phyloP scores from a whole-genome alignment of 1,139 yeast species.

The Pichia sp. region DNA sequence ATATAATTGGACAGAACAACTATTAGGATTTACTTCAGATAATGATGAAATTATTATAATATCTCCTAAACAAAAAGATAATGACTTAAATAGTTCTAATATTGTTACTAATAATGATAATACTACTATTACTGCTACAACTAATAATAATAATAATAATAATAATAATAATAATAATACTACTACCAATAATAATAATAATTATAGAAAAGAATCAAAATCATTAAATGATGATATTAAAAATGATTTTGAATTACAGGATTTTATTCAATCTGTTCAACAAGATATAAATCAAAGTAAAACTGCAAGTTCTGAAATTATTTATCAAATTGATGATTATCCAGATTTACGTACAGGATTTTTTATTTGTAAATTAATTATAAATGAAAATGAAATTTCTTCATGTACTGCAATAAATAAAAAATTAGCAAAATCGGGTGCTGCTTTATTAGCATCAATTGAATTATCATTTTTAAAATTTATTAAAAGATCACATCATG shows the following conservation, averaged over 20 bases:
- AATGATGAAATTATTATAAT: neutral
- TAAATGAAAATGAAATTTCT: constrained; percentile 2
- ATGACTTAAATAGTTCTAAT: neutral
- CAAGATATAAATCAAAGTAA: constrained; percentile 14
- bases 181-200: neutral
- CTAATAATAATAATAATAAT: neutral
- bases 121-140: neutral
- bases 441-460: constrained; percentile 14
- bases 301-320: neutral
- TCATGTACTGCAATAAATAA: constrained; percentile 11
- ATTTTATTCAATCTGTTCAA: constrained; percentile 9
- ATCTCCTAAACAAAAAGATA: neutral
- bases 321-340: constrained; percentile 3
- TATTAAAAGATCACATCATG: constrained; percentile 5
- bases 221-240: neutral
- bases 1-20: constrained; percentile 6
- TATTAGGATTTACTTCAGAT: constrained; percentile 4
- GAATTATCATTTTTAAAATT: constrained; percentile 1
- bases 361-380: constrained; percentile 4
- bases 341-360: constrained; percentile 4
- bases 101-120: neutral
- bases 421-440: constrained; percentile 15
- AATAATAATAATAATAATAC: too few species aligned
- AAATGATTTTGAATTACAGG: constrained; percentile 1
- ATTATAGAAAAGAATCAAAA: neutral